Conservation (phyloP, 2,329 filamentous ascomycete genomes). For the Microthyrium microscopicum region DNA sequence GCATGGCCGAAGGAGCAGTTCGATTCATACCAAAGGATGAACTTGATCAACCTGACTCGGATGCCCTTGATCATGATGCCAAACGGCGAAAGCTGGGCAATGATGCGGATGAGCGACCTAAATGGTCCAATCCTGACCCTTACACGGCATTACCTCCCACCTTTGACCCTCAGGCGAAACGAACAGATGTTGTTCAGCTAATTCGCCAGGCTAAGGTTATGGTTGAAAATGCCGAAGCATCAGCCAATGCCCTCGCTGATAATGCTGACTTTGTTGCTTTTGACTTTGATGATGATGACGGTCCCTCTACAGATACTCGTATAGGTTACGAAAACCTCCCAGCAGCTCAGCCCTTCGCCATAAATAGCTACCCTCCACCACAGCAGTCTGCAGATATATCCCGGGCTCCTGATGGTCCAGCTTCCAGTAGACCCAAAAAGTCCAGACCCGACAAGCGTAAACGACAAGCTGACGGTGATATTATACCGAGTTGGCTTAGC, state of each 20-base stretch:
- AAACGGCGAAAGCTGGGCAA: slow-evolving; percentile 8
- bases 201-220: slow-evolving; percentile 78
- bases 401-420: no score
- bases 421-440: no score
- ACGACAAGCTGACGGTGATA: slow-evolving; percentile 7
- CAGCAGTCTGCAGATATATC: no score
- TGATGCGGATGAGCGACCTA: slow-evolving; percentile 34
- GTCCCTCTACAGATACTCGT: slow-evolving; percentile 7
- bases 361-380: no score
- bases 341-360: not conserved
- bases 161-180: slow-evolving; percentile 56
- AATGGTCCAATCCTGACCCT: slow-evolving; percentile 92
- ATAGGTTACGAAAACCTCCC: slow-evolving; percentile 10
- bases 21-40: slow-evolving; percentile 25
- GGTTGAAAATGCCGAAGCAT: slow-evolving; percentile 37
- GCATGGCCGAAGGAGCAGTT: slow-evolving; percentile 24
- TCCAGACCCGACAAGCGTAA: slow-evolving; percentile 9
- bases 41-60: slow-evolving; percentile 18
- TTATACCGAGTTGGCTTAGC: not conserved
- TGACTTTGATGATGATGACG: slow-evolving; percentile 41
- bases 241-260: slow-evolving; percentile 26
- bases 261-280: slow-evolving; percentile 83
- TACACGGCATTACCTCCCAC: slow-evolving; percentile 76
- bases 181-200: slow-evolving; percentile 72
- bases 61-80: slow-evolving; percentile 8